Evolutionary conservation across 2,329 filamentous ascomycete genomes (phyloP).

Genomic region (Huntiella savannae): DNA sequence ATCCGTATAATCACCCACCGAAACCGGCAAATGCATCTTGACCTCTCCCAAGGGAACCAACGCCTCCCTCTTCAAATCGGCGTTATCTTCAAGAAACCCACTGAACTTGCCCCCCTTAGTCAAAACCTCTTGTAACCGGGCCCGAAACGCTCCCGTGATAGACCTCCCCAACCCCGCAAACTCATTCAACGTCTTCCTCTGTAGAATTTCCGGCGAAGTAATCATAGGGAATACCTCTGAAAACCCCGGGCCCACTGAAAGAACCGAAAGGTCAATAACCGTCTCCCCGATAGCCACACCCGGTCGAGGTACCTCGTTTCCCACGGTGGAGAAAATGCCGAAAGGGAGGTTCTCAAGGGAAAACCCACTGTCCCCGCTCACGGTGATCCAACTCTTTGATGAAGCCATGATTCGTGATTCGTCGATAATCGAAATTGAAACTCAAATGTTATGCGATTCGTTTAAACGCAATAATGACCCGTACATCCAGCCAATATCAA

Average conservation of each 20-base stretch:
- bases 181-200: slow-evolving; percentile 35
- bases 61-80: background rate
- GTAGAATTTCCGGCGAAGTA: background rate
- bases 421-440: background rate
- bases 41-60: background rate
- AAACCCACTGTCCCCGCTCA: slow-evolving; percentile 25
- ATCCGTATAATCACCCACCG: slow-evolving; percentile 58
- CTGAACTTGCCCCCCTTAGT: slow-evolving; percentile 28
- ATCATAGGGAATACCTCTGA: slow-evolving; percentile 6
- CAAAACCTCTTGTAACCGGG: slow-evolving; percentile 38
- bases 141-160: slow-evolving; percentile 46
- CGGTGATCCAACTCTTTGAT: slow-evolving; percentile 14
- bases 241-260: slow-evolving; percentile 12
- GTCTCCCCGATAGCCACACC: slow-evolving; percentile 50
- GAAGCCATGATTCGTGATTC: background rate
- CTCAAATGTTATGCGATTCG: background rate
- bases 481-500: background rate
- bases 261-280: slow-evolving; percentile 37
- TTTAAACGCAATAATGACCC: background rate
- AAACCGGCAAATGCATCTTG: slow-evolving; percentile 40
- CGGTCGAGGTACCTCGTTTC: slow-evolving; percentile 33
- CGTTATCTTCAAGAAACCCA: slow-evolving; percentile 4
- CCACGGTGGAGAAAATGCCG: slow-evolving; percentile 46
- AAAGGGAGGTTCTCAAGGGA: slow-evolving; percentile 59
- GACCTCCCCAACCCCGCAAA: slow-evolving; percentile 50